phyloP scores from a whole-genome alignment of 1,284 basidiomycete species.

The Athelia sp. region DNA sequence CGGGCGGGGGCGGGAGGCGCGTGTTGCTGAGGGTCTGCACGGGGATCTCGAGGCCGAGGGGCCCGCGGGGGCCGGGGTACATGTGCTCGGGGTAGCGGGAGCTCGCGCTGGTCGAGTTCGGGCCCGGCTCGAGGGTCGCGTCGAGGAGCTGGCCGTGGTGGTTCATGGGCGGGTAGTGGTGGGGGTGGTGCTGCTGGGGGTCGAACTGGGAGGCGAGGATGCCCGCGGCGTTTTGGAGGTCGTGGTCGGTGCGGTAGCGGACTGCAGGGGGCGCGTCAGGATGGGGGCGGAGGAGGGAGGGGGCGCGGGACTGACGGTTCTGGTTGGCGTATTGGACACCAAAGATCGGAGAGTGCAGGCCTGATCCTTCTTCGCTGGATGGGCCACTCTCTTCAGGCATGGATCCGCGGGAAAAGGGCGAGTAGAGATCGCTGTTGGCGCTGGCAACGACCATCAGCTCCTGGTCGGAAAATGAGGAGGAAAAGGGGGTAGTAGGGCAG shows the following conservation, averaged over 20 bases:
- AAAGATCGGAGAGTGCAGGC: conserved; percentile 64
- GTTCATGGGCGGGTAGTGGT: conserved; percentile 2
- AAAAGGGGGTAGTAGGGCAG: too few species aligned
- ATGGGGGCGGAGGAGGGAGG: conserved; percentile 26
- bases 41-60: conserved; percentile 36
- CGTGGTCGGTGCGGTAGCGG: conserved; percentile 59
- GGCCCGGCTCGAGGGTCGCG: conserved; percentile 27
- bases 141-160: conserved; percentile 35
- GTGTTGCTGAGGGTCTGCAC: conserved; percentile 32
- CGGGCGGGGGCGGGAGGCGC: conserved; percentile 30
- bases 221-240: conserved; percentile 40
- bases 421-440: conserved; percentile 46
- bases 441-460: conserved; percentile 49
- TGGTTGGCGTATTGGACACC: conserved; percentile 39
- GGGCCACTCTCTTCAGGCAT: conserved; percentile 58
- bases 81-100: conserved; percentile 22
- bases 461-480: too few species aligned
- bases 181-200: conserved; percentile 23
- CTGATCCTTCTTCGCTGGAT: conserved; percentile 68
- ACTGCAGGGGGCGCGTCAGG: conserved; percentile 49
- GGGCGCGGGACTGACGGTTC: conserved; percentile 44
- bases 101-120: conserved; percentile 2
- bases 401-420: conserved; percentile 41
- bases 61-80: conserved; percentile 29
- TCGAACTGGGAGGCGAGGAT: conserved; percentile 45